A percentile compares a stretch with the other conserved stretches of the same genome.
These are phyloP conservation scores for Xanthoconium purpureum DNA, from an alignment of 768 basidiomycete genomes.

Conservation along the genomic window DNA sequence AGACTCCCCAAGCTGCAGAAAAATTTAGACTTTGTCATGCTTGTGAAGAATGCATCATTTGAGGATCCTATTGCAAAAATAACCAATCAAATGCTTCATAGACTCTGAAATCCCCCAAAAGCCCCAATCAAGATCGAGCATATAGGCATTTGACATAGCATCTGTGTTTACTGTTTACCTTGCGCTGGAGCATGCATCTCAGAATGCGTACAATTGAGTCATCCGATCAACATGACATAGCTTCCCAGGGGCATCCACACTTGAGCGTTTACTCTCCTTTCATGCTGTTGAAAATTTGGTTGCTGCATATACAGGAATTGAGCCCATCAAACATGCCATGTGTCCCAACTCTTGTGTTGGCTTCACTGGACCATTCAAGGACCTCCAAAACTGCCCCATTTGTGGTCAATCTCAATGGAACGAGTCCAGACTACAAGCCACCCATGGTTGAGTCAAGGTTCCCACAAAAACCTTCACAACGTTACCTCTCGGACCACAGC, in stretches of 20 bases:
- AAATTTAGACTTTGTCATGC: too few relatives aligned
- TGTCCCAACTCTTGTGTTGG: background rate
- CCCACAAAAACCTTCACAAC: background rate
- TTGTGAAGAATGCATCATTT: background rate
- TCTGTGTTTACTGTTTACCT: background rate
- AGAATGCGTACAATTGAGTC: background rate
- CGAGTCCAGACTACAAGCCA: background rate
- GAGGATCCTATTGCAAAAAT: background rate
- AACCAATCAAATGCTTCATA: background rate
- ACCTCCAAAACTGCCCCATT: background rate
- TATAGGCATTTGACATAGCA: background rate
- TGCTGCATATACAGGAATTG: background rate
- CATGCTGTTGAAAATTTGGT: background rate
- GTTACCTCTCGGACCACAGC: background rate
- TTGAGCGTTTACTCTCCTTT: background rate
- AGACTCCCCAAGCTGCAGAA: too few relatives aligned
- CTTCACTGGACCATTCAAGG: background rate
- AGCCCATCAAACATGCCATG: background rate
- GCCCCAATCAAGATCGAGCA: background rate
- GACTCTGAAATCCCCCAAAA: background rate
- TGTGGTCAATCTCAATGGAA: background rate
- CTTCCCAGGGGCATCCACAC: background rate
- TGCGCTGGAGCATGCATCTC: background rate
- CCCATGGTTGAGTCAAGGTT: background rate
- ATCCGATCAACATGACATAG: background rate